phyloP scores from a whole-genome alignment of 1,284 basidiomycete genomes.

The Ceratobasidium sp. region DNA sequence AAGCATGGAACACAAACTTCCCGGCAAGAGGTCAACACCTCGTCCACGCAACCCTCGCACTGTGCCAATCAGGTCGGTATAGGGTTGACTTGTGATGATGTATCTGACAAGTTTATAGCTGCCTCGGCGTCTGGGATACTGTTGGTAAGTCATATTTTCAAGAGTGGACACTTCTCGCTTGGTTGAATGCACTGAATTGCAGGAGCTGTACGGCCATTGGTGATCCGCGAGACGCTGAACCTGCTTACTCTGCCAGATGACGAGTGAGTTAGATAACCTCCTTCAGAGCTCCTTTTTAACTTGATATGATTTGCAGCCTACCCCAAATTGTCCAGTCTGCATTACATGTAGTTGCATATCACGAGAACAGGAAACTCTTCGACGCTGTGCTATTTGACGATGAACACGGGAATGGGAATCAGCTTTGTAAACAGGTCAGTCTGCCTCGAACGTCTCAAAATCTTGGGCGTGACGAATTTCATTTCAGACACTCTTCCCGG shows the following conservation, averaged over 20 bases:
- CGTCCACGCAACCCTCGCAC: neutral
- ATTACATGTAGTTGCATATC: conserved; percentile 42
- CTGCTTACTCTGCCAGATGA: conserved; percentile 22
- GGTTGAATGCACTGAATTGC: neutral
- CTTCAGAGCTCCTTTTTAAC: neutral
- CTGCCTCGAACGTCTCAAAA: neutral
- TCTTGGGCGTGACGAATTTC: too few species aligned
- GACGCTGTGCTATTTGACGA: conserved; percentile 5
- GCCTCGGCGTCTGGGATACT: conserved; percentile 41
- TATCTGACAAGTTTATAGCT: too few species aligned
- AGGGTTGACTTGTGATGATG: too few species aligned
- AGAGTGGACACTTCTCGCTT: neutral
- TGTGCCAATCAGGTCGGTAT: conserved; percentile 23
- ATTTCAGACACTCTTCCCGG: conserved; percentile 39
- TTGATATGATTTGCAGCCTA: conserved; percentile 9
- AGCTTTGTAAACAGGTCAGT: conserved; percentile 22
- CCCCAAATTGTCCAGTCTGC: conserved; percentile 40
- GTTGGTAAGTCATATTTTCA: conserved; percentile 8
- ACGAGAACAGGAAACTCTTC: conserved; percentile 45
- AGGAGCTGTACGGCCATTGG: conserved; percentile 17
- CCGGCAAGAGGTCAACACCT: neutral
- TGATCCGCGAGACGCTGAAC: neutral
- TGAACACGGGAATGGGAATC: neutral
- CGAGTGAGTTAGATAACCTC: neutral
- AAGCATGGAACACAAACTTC: neutral